phyloP scores from a whole-genome alignment of 164 flowering plant species.

The Vitis cinerea region DNA sequence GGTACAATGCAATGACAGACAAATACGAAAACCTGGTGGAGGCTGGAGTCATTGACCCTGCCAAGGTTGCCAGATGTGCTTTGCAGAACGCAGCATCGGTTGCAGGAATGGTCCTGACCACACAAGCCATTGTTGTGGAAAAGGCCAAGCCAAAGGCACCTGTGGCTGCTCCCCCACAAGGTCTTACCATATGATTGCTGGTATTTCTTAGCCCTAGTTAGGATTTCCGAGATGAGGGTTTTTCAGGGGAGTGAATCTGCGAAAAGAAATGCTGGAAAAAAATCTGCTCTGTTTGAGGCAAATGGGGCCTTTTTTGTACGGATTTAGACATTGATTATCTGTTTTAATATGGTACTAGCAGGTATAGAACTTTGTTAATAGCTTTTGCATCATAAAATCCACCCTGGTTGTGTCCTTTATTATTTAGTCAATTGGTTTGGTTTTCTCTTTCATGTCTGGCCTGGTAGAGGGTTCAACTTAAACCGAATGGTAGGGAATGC shows the following conservation, averaged over 20 bases:
- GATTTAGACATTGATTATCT: no score
- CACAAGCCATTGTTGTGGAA: constrained; percentile 98
- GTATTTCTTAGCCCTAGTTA: not conserved
- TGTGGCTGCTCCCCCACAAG: constrained; percentile 60
- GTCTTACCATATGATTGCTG: constrained; percentile 41
- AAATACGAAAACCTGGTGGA: constrained; percentile 75
- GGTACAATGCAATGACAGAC: constrained; percentile 97
- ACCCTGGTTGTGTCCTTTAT: no score
- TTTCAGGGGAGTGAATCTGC: not conserved
- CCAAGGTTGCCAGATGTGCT: constrained; percentile 94
- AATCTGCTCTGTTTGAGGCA: no score
- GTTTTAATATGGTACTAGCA: no score
- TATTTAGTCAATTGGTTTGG: no score
- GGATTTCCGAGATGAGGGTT: not conserved
- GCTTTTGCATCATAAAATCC: no score
- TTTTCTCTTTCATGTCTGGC: no score
- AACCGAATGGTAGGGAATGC: no score
- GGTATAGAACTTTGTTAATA: no score
- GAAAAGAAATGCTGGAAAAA: not conserved
- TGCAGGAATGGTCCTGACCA: constrained; percentile 99
- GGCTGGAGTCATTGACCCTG: constrained; percentile 97
- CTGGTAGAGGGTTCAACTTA: no score
- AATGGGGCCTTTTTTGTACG: no score
- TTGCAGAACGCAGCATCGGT: constrained; percentile 95
- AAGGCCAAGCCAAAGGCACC: constrained; percentile 71